Evolutionary conservation across 2,329 filamentous ascomycete species (phyloP).

Genomic region (Ophiostoma himal-ulmi): DNA sequence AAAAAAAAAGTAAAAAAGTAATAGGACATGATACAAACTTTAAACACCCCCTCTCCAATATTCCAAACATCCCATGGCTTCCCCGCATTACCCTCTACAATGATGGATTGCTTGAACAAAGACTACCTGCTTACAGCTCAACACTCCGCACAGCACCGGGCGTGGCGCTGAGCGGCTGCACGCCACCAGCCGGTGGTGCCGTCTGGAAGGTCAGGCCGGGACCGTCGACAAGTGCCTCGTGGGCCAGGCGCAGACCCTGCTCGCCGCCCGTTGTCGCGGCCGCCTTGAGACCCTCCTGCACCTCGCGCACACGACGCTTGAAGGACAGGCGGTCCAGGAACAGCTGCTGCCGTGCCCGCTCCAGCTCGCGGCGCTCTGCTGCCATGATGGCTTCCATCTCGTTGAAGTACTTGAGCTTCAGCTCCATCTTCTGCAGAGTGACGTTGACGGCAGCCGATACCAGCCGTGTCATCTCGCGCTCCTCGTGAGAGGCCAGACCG

Average conservation of each 20-base stretch:
- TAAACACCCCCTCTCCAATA: constrained; percentile 4
- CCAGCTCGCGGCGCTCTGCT: constrained; percentile 86
- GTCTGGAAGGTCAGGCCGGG: constrained; percentile 51
- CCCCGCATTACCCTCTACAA: not conserved
- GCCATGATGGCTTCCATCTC: constrained; percentile 92
- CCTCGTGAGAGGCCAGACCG: constrained; percentile 88
- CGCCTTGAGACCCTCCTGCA: constrained; percentile 68
- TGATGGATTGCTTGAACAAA: not conserved
- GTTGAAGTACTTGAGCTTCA: constrained; percentile 93
- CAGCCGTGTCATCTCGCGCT: constrained; percentile 90
- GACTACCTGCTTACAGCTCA: constrained; percentile 41
- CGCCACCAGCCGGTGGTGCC: constrained; percentile 37
- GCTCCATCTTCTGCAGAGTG: constrained; percentile 88
- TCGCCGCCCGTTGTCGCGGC: constrained; percentile 46
- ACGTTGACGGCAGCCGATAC: constrained; percentile 90
- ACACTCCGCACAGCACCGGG: constrained; percentile 51
- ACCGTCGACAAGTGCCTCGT: constrained; percentile 44
- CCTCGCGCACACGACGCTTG: constrained; percentile 76
- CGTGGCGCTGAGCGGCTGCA: constrained; percentile 51
- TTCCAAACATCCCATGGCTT: not conserved
- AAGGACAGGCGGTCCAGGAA: constrained; percentile 89
- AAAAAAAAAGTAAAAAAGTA: not conserved
- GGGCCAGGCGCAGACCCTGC: constrained; percentile 43
- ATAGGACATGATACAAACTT: not conserved
- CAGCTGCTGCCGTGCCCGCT: constrained; percentile 84